Conservation (phyloP, 192 early-diverging fungal species). For the Umbelopsis sp. region DNA sequence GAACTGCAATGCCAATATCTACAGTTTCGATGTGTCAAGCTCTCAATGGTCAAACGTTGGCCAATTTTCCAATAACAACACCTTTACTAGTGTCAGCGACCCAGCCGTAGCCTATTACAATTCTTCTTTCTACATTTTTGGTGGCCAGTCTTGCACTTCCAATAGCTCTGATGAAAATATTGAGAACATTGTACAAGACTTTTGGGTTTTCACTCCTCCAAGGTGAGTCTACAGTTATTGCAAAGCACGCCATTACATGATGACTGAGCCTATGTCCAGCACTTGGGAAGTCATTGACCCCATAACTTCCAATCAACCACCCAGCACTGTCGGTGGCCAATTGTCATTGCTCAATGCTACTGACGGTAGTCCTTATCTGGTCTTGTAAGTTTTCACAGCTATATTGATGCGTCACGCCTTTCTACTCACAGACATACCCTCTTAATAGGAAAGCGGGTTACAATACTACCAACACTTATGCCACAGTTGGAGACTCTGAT, state of each 20-base stretch:
- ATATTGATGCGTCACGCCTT: not conserved
- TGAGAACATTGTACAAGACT: constrained; percentile 5
- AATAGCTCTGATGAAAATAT: constrained; percentile 9
- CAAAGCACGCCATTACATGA: not conserved
- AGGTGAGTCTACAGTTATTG: not conserved
- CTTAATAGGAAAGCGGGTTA: not conserved
- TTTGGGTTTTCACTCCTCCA: constrained; percentile 11
- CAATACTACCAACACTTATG: not conserved
- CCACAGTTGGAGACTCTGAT: not conserved
- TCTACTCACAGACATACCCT: not conserved
- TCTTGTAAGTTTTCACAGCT: not conserved
- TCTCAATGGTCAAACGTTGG: constrained; percentile 1
- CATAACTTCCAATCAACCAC: not conserved
- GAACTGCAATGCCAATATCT: constrained; percentile 8
- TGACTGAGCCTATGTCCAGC: not conserved
- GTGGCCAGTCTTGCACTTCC: constrained; percentile 6
- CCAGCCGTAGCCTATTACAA: constrained; percentile 10
- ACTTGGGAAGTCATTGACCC: constrained; percentile 2
- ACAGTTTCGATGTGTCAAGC: not conserved
- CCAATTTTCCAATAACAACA: not conserved
- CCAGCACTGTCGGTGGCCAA: constrained; percentile 8
- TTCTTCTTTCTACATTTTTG: constrained; percentile 11
- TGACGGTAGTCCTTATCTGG: not conserved
- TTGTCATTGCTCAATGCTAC: not conserved
- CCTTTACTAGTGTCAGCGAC: not conserved